phyloP scores from a whole-genome alignment of 805 yeast genomes.

The Candida succiphila region DNA sequence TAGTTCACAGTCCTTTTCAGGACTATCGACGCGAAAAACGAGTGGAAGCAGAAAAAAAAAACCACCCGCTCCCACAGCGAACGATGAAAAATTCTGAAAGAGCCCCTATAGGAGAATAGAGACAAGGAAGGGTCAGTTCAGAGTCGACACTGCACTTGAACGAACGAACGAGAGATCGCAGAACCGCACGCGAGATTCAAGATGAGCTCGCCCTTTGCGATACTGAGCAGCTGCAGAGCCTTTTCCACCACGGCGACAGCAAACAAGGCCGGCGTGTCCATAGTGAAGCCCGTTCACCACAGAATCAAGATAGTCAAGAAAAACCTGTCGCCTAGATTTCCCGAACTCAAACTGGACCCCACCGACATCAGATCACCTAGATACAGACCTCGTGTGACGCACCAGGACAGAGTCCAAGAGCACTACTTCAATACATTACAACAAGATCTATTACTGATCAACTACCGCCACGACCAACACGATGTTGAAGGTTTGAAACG shows the following conservation, averaged over 20 bases:
- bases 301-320: slow-evolving; percentile 66
- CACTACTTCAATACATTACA: slow-evolving; percentile 67
- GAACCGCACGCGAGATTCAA: no score
- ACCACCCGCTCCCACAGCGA: no score
- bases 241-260: slow-evolving; percentile 24
- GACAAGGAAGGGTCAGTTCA: no score
- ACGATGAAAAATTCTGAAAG: no score
- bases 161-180: no score
- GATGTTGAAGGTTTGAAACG: slow-evolving; percentile 54
- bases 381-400: slow-evolving; percentile 64
- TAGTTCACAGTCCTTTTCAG: no score
- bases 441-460: slow-evolving; percentile 69
- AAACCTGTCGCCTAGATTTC: slow-evolving; percentile 64
- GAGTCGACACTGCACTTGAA: no score
- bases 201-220: no score
- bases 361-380: slow-evolving; percentile 74
- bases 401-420: slow-evolving; percentile 70
- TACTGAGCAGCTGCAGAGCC: no score
- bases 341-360: slow-evolving; percentile 54
- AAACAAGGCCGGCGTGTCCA: slow-evolving; percentile 49
- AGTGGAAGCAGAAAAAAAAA: no score
- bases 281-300: slow-evolving; percentile 90
- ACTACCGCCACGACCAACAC: slow-evolving; percentile 57
- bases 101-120: no score
- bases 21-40: no score